A percentile compares a stretch with the other conserved stretches of the same genome.
Conservation (phyloP, 805 yeast species). For the Babjeviella inositovora region DNA sequence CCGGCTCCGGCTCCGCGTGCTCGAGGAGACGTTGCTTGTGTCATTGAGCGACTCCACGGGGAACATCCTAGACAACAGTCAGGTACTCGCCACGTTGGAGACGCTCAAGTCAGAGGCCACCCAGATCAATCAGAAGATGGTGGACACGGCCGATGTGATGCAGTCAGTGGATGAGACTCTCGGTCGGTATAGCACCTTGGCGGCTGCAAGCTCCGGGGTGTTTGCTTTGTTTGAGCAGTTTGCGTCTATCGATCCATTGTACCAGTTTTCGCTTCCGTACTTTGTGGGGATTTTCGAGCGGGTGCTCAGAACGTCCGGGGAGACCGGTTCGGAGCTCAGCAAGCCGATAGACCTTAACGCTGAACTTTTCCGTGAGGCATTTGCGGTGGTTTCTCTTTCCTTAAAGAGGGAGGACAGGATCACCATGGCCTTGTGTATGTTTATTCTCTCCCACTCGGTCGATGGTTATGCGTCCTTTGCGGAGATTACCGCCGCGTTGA, state of each 20-base stretch:
- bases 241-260: constrained; percentile 27
- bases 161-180: constrained; percentile 30
- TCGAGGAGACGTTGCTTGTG: constrained; percentile 44
- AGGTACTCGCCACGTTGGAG: constrained; percentile 43
- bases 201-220: constrained; percentile 33
- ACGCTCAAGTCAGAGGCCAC: constrained; percentile 45
- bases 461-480: constrained; percentile 5
- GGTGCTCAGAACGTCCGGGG: constrained; percentile 6
- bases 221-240: constrained; percentile 29
- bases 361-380: constrained; percentile 28
- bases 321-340: constrained; percentile 3
- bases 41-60: constrained; percentile 42
- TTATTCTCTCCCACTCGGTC: constrained; percentile 7
- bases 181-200: constrained; percentile 32
- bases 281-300: constrained; percentile 15
- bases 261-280: constrained; percentile 37
- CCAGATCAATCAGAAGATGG: constrained; percentile 33
- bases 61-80: constrained; percentile 52
- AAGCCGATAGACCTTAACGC: constrained; percentile 14
- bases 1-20: constrained; percentile 26
- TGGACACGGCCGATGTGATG: constrained; percentile 39
- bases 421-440: constrained; percentile 22
- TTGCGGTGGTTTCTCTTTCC: constrained; percentile 25
- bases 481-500: constrained; percentile 3
- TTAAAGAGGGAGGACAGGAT: constrained; percentile 25